These are phyloP conservation scores for Agrocybe chaxingu DNA, from an alignment of 768 basidiomycete genomes.

Conservation along the genomic window DNA sequence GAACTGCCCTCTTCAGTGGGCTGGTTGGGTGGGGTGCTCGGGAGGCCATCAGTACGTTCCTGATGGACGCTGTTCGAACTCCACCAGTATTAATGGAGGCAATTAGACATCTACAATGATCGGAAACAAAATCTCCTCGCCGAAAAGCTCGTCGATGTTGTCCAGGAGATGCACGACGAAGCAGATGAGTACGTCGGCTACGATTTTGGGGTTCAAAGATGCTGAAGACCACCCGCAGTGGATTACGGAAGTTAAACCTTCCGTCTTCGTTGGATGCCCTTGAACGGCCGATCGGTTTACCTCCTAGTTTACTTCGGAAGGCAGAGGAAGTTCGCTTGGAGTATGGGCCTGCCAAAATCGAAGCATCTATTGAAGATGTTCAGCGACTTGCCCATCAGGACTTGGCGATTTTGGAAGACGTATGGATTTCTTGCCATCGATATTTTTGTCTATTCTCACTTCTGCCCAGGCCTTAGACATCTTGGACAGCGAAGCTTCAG, in stretches of 20 bases:
- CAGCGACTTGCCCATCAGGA: slow-evolving; percentile 62
- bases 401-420: slow-evolving; percentile 70
- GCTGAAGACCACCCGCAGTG: slow-evolving; percentile 34
- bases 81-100: background rate
- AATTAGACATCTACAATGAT: slow-evolving; percentile 76
- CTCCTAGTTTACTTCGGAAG: slow-evolving; percentile 82
- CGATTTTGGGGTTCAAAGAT: background rate
- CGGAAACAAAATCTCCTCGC: slow-evolving; percentile 68
- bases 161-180: slow-evolving; percentile 59
- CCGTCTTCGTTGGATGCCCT: slow-evolving; percentile 86
- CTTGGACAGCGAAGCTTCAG: slow-evolving; percentile 85
- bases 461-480: slow-evolving; percentile 74
- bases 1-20: slow-evolving; percentile 64
- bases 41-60: slow-evolving; percentile 75
- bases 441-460: background rate
- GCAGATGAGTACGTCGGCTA: slow-evolving; percentile 51
- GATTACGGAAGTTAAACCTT: slow-evolving; percentile 68
- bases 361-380: slow-evolving; percentile 70
- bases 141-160: slow-evolving; percentile 59
- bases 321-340: slow-evolving; percentile 81
- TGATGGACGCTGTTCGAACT: background rate
- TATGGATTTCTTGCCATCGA: slow-evolving; percentile 26
- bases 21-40: slow-evolving; percentile 85
- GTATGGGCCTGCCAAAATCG: slow-evolving; percentile 71
- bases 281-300: slow-evolving; percentile 83